Evolutionary conservation across 2,329 filamentous ascomycete genomes (phyloP), one percentile per base, ranked within the genome.

Genomic region (Herpotrichia juniperi): DNA sequence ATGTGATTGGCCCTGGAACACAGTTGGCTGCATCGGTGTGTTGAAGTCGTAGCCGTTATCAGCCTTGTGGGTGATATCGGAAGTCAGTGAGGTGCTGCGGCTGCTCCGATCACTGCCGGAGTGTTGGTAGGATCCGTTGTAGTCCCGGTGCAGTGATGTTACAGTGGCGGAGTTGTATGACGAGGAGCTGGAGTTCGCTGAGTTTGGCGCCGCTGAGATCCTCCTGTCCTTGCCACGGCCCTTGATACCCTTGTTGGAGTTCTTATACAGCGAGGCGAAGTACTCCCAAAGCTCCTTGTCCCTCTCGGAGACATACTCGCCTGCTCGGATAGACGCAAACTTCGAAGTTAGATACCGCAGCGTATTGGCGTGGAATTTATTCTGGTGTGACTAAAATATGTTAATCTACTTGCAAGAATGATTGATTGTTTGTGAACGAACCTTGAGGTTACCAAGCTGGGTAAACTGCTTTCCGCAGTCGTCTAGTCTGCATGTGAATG

Each of bases 171-270:
- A 40, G 1, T 58, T 46, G 57, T 67, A 72, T 3, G 62, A 63
- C 9, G 67, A 66, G 1, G 62, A 54, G 48, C 63, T 63, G 3
- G 66, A 60, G 9, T 61, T 57, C 16, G 57, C 61, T 5, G 69
- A 66, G 1, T 64, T 59, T 2, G 68, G 58, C 24, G 67, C 53
- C 10, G 72, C 67, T 37, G 73, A 74, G 59, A 92, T 88, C 51
- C 86, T 86, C 50, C 91, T 82, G 62, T 93, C 90, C 70, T 93
- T 94, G 37, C 94, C 94, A 40, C 94, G 87, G 10, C 94, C 94
- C 76, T 97, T 97, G 79, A 97, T 97, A 1, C 94, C 94, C 74
- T 96, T 96, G 82, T 97, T 97, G 76, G 89, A 93, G 76, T 97
- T 96, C 79, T 96, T 96, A 82, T 96, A 97, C n/a, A 96, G 81